Percentiles rank a stretch among this genome's conserved stretches.
phyloP scores from a whole-genome alignment of 2,329 filamentous ascomycete species.

The Ceratocystis ficicola region DNA sequence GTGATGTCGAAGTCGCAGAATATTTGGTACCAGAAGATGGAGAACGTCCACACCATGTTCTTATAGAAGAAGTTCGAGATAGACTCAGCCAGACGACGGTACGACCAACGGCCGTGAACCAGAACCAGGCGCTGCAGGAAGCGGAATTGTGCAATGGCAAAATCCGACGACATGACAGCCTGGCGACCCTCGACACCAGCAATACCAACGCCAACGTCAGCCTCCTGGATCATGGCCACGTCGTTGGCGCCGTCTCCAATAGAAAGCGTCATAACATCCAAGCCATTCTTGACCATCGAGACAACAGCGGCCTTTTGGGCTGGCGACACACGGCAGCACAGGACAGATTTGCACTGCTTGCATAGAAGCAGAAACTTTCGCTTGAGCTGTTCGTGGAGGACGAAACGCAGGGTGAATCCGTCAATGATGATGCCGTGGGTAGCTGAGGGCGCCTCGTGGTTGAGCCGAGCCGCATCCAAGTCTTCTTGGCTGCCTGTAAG shows the following conservation, averaged over 20 bases:
- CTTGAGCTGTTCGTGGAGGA: slow-evolving; percentile 67
- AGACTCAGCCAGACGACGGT: slow-evolving; percentile 78
- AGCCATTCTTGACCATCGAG: slow-evolving; percentile 81
- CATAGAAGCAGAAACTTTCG: slow-evolving; percentile 91
- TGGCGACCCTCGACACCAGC: slow-evolving; percentile 85
- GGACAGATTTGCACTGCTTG: slow-evolving; percentile 91
- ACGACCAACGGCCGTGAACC: slow-evolving; percentile 93
- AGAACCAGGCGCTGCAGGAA: slow-evolving; percentile 75
- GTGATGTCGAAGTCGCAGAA: slow-evolving; percentile 94
- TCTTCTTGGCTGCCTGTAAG: slow-evolving; percentile 80
- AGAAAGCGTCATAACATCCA: slow-evolving; percentile 92
- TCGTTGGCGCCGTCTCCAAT: slow-evolving; percentile 83
- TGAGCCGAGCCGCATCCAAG: slow-evolving; percentile 61
- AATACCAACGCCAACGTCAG: slow-evolving; percentile 92
- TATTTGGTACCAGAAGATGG: slow-evolving; percentile 95
- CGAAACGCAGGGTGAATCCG: slow-evolving; percentile 81
- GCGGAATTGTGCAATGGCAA: slow-evolving; percentile 87
- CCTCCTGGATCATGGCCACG: slow-evolving; percentile 95
- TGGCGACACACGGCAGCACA: slow-evolving; percentile 94
- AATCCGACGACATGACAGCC: slow-evolving; percentile 92
- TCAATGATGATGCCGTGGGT: slow-evolving; percentile 93
- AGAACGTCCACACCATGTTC: slow-evolving; percentile 96
- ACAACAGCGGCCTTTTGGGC: slow-evolving; percentile 97
- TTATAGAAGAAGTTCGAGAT: slow-evolving; percentile 99
- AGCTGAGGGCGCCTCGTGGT: slow-evolving; percentile 72